A percentile compares a stretch with the other conserved stretches of the same genome.
Conservation (phyloP, 2,329 filamentous ascomycete species). For the Venturiaceae sp. region DNA sequence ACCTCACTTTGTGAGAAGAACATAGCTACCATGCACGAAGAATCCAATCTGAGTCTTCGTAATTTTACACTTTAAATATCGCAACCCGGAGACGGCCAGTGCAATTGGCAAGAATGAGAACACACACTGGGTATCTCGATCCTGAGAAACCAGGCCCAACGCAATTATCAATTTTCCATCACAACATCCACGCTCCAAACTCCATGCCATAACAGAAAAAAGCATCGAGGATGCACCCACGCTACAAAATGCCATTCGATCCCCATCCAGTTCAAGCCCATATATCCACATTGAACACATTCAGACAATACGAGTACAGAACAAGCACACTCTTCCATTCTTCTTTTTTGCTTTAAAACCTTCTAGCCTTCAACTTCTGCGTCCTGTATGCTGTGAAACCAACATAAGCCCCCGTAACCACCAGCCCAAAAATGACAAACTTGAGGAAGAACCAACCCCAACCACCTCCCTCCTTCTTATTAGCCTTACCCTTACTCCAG, state of each 20-base stretch:
- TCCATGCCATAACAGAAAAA: too few species aligned
- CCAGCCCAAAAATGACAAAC: constrained; percentile 63
- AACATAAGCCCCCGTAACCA: constrained; percentile 66
- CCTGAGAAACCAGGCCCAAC: neutral
- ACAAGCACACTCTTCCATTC: too few species aligned
- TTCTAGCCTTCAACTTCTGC: constrained; percentile 35
- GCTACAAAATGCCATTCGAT: too few species aligned
- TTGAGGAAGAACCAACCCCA: constrained; percentile 74
- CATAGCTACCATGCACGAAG: too few species aligned
- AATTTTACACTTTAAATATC: too few species aligned
- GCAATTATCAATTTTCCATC: neutral
- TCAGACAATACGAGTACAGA: neutral
- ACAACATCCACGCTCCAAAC: neutral
- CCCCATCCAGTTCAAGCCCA: neutral
- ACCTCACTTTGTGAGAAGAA: too few species aligned
- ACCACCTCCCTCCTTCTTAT: constrained; percentile 33
- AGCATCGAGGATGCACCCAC: neutral
- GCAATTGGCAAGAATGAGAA: too few species aligned
- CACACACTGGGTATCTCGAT: neutral
- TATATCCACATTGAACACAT: neutral
- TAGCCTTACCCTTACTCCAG: constrained; percentile 33
- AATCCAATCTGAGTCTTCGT: too few species aligned
- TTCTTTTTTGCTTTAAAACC: neutral
- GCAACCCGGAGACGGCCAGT: too few species aligned
- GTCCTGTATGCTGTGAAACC: constrained; percentile 77